Evolutionary conservation across 192 early-diverging fungal genomes (phyloP).

Genomic region (Backusella westeae): DNA sequence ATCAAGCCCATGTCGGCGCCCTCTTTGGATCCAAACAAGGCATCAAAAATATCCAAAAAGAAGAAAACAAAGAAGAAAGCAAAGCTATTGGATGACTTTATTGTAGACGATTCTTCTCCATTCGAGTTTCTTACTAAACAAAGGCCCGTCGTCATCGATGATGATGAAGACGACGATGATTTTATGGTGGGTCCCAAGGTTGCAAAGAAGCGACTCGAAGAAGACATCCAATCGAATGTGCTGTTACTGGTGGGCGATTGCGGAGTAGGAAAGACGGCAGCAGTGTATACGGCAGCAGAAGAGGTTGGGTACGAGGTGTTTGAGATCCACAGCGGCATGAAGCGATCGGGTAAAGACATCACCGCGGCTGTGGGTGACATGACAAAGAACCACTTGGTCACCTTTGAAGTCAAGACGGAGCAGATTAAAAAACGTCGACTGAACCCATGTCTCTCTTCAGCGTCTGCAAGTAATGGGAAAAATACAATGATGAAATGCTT

Average conservation of each 20-base stretch:
- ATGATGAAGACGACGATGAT: slow-evolving; percentile 7
- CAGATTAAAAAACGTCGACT: slow-evolving; percentile 4
- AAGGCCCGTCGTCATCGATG: not conserved
- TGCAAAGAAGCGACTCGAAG: not conserved
- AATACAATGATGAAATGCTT: not conserved
- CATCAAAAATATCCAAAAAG: not conserved
- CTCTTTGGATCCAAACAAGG: not conserved
- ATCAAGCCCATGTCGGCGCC: slow-evolving; percentile 20
- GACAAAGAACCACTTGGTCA: slow-evolving; percentile 71
- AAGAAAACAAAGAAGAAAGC: not conserved
- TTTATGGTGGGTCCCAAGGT: not conserved
- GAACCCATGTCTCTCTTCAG: not conserved
- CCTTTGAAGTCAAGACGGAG: slow-evolving; percentile 24
- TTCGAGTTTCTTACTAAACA: not conserved
- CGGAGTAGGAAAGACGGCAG: slow-evolving; percentile 73
- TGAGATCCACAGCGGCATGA: slow-evolving; percentile 69
- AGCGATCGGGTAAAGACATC: slow-evolving; percentile 72
- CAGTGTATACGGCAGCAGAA: slow-evolving; percentile 69
- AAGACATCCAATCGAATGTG: slow-evolving; percentile 22
- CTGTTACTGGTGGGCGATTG: slow-evolving; percentile 66
- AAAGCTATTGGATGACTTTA: not conserved
- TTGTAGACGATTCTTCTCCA: too few species aligned
- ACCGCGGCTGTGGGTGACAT: slow-evolving; percentile 63
- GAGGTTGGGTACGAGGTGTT: slow-evolving; percentile 74
- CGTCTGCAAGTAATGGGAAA: not conserved